phyloP scores from a whole-genome alignment of 805 yeast genomes.

The Isabelozyma heimii region DNA sequence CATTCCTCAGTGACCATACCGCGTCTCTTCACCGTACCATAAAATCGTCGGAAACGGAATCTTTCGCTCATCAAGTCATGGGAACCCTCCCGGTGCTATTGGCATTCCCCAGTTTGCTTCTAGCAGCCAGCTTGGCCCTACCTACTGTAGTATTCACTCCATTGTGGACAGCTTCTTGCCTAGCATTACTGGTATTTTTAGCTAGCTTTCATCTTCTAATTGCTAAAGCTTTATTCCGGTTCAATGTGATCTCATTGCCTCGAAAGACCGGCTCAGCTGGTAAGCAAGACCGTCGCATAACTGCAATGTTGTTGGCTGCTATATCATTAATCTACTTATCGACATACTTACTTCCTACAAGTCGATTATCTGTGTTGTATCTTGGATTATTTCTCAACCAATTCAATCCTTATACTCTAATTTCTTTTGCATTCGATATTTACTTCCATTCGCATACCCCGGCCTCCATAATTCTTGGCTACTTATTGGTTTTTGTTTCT shows the following conservation, averaged over 20 bases:
- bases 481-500: conserved; percentile 13
- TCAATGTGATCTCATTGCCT: conserved; percentile 7
- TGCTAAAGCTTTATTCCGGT: conserved; percentile 10
- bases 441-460: conserved; percentile 5
- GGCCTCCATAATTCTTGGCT: conserved; percentile 12
- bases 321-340: conserved; percentile 20
- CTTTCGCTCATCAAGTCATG: conserved; percentile 1
- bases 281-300: conserved; percentile 4
- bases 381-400: conserved; percentile 28
- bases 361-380: conserved; percentile 21
- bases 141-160: not conserved
- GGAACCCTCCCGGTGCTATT: conserved; percentile 32
- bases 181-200: conserved; percentile 15
- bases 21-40: not conserved
- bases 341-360: conserved; percentile 19
- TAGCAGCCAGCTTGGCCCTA: conserved; percentile 20
- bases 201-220: conserved; percentile 17
- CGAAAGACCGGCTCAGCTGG: not conserved
- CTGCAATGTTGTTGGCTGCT: conserved; percentile 10
- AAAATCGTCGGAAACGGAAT: not conserved
- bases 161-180: not conserved
- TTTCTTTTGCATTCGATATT: conserved; percentile 24
- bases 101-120: conserved; percentile 27
- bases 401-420: conserved; percentile 28
- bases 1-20: not conserved